Percentiles rank a stretch among this genome's conserved stretches.
Evolutionary conservation across 2,329 filamentous ascomycete species (phyloP).

Genomic region (Diaporthe longicolla): DNA sequence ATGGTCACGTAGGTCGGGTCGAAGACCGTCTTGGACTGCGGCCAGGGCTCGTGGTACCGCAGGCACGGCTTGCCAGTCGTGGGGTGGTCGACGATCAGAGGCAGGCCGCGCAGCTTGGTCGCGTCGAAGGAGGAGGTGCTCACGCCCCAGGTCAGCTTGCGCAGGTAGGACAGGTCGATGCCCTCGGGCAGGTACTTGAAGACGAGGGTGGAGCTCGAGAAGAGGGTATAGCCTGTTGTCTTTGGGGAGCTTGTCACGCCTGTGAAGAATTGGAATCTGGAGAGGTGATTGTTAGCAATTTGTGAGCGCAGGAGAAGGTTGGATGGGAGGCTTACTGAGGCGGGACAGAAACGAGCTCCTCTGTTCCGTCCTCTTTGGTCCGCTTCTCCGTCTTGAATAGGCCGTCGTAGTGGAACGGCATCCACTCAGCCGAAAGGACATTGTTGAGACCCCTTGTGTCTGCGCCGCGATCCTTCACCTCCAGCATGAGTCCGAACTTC

Average conservation of each 20-base stretch:
- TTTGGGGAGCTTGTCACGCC: conserved; percentile 61
- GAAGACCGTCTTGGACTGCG: conserved; percentile 64
- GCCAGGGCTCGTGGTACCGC: conserved; percentile 70
- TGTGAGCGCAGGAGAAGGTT: no score
- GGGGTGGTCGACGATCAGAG: conserved; percentile 61
- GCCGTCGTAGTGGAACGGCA: conserved; percentile 72
- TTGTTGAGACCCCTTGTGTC: conserved; percentile 64
- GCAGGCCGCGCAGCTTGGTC: conserved; percentile 58
- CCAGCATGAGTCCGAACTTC: conserved; percentile 67
- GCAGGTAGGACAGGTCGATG: conserved; percentile 54
- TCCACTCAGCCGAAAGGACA: conserved; percentile 66
- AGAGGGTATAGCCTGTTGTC: conserved; percentile 67
- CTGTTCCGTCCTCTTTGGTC: conserved; percentile 53
- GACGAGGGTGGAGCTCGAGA: conserved; percentile 65
- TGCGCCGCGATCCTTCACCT: conserved; percentile 64
- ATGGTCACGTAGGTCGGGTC: conserved; percentile 61
- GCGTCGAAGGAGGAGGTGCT: conserved; percentile 62
- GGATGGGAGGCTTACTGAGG: conserved; percentile 54
- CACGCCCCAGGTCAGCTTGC: conserved; percentile 62
- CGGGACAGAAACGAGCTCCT: conserved; percentile 57
- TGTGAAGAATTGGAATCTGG: conserved; percentile 67
- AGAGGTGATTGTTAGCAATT: conserved; percentile 5
- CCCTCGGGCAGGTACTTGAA: conserved; percentile 60
- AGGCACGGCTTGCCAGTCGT: conserved; percentile 62
- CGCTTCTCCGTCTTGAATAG: conserved; percentile 67